phyloP scores from a whole-genome alignment of 2,329 filamentous ascomycete species.

The Fusarium poae region DNA sequence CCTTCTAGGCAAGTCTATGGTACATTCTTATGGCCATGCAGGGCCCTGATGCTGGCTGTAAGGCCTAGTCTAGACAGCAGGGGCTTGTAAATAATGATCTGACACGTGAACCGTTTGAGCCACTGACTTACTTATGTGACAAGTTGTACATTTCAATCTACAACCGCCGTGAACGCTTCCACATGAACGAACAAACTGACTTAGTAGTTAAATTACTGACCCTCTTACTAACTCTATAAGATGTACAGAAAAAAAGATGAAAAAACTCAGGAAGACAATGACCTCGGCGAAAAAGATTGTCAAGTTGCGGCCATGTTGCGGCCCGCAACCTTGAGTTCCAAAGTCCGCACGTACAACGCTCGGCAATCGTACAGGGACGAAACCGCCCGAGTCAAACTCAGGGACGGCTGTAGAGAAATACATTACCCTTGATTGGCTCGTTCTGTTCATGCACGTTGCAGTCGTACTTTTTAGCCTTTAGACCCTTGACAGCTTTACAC shows the following conservation, averaged over 20 bases:
- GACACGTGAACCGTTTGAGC: constrained; percentile 26
- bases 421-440: constrained; percentile 36
- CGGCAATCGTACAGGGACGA: constrained; percentile 12
- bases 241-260: no score
- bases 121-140: neutral
- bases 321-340: constrained; percentile 22
- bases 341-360: constrained; percentile 8
- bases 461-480: constrained; percentile 12
- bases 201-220: neutral
- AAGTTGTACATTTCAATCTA: neutral
- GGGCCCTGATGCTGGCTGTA: constrained; percentile 8
- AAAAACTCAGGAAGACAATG: neutral
- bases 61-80: constrained; percentile 10
- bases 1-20: constrained; percentile 32
- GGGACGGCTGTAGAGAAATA: constrained; percentile 42
- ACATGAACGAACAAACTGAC: neutral
- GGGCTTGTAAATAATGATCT: constrained; percentile 6
- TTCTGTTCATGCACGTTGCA: neutral
- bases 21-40: constrained; percentile 27
- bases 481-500: constrained; percentile 5
- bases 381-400: constrained; percentile 40
- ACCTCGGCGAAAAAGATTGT: neutral
- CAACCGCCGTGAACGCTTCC: neutral
- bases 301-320: constrained; percentile 20
- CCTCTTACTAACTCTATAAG: neutral